These are phyloP conservation scores for Monosporascus sp. DNA, from an alignment of 2,329 filamentous ascomycete genomes.

Conservation along the genomic window DNA sequence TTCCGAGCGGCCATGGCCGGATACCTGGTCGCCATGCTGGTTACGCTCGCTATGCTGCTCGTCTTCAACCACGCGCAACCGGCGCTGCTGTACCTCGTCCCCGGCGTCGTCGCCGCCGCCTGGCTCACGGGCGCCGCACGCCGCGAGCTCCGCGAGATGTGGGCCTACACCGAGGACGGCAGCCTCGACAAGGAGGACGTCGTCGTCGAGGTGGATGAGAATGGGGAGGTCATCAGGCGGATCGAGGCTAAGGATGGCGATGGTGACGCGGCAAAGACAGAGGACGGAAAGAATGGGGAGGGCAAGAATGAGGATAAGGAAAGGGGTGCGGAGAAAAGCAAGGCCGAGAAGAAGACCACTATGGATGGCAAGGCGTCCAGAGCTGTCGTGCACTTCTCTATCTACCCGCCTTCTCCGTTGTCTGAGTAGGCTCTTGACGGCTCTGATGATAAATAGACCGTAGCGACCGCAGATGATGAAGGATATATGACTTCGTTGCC, in stretches of 20 bases:
- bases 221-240: constrained; percentile 40
- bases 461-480: background rate
- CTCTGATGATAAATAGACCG: too few species aligned
- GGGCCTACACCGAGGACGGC: constrained; percentile 73
- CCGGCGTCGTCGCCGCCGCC: constrained; percentile 68
- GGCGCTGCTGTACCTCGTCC: constrained; percentile 86
- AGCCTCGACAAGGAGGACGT: constrained; percentile 49
- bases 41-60: constrained; percentile 71
- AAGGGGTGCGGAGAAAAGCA: constrained; percentile 4
- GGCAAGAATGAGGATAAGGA: constrained; percentile 19
- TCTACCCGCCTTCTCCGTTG: background rate
- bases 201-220: constrained; percentile 47
- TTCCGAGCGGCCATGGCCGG: constrained; percentile 73
- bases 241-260: constrained; percentile 30
- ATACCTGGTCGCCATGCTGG: constrained; percentile 72
- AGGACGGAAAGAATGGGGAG: constrained; percentile 18
- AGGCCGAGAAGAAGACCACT: constrained; percentile 10
- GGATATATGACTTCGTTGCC: background rate
- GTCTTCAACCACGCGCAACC: constrained; percentile 80
- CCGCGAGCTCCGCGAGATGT: constrained; percentile 71
- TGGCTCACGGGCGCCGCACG: constrained; percentile 68
- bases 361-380: constrained; percentile 4
- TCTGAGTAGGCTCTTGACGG: background rate
- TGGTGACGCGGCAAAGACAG: constrained; percentile 25
- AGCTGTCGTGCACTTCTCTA: background rate